Percentiles rank a stretch among this genome's conserved stretches.
These are phyloP conservation scores for Saccharomycopsis amapae DNA, from an alignment of 805 yeast genomes.

Conservation along the genomic window DNA sequence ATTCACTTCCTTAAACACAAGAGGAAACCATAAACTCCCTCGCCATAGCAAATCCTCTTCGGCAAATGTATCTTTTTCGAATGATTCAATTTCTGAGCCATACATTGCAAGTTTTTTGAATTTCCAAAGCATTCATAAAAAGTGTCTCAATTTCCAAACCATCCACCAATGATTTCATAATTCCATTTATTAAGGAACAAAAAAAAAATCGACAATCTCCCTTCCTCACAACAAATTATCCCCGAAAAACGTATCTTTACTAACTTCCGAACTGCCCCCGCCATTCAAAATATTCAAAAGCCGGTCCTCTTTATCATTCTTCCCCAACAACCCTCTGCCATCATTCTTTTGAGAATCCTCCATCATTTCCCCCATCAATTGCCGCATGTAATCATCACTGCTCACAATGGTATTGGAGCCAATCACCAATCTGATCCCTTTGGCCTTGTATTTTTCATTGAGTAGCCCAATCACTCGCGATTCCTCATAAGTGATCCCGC, in stretches of 20 bases:
- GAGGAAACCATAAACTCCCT: too few species aligned
- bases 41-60: too few species aligned
- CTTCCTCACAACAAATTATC: constrained; percentile 9
- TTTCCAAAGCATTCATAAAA: too few species aligned
- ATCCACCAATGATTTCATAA: too few species aligned
- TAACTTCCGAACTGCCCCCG: too few species aligned
- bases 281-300: constrained; percentile 4
- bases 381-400: constrained; percentile 34
- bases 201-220: neutral
- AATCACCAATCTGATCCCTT: constrained; percentile 56
- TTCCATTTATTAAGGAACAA: too few species aligned
- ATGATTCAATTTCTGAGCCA: too few species aligned
- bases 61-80: too few species aligned
- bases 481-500: constrained; percentile 92
- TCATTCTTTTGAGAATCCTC: constrained; percentile 14
- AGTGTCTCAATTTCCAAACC: too few species aligned
- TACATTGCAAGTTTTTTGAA: too few species aligned
- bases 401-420: constrained; percentile 69
- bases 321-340: constrained; percentile 15
- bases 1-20: too few species aligned
- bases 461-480: constrained; percentile 74
- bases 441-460: constrained; percentile 36
- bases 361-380: constrained; percentile 23
- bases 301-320: constrained; percentile 9
- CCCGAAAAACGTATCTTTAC: constrained; percentile 10